Evolutionary conservation across 768 basidiomycete genomes (phyloP), one percentile per base, ranked within the genome.

Genomic region (Lyophyllum decastes): DNA sequence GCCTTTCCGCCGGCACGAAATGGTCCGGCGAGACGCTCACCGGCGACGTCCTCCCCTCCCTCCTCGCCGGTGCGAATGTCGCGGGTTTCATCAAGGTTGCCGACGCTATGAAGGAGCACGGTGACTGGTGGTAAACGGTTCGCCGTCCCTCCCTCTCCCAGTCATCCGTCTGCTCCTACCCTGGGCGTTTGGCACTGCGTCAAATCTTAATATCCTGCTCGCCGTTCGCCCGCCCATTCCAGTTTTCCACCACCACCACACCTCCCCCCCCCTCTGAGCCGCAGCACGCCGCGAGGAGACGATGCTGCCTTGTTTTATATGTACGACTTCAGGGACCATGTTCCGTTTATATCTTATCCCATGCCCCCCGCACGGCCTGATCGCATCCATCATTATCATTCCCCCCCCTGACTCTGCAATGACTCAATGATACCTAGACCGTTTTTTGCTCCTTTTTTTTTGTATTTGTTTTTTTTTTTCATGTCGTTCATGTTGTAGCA

Each of bases 1-100:
- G 86, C 70, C 73, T 81, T 66, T 74, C 73, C 51, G 84, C 85
- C 8, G 87, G 84, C 46, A 68, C 73, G 61, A 79, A 84, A 67
- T 88, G 80, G 80, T 78, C 81, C 26, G 81, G 78, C 47, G 82
- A 83, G 67, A 73, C 76, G 25, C 58, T 70, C 38, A 67, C 61
- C 12, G 71, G 65, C 27, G 73, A 73, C 35, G 75, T 76, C 12
- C 72, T 81, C 19, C 80, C 87, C 54, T 72, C 80, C 52, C 75
- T 89, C 51, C 77, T 89, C 46, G 71, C 77, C 45, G 88, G 88
- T 46, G 88, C 87, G 57, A 91, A 91, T 75, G 85, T 89, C 49
- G 87, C 86, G 58, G 87, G 87, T 17, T 87, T 86, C 72, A 81
- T 85, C 71, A 85, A 86, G 70, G 82, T 82, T 56, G 88, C 88